A percentile compares a stretch with the other conserved stretches of the same genome.
phyloP scores from a whole-genome alignment of 495 filamentous ascomycete species.

The Xylaria castorea region DNA sequence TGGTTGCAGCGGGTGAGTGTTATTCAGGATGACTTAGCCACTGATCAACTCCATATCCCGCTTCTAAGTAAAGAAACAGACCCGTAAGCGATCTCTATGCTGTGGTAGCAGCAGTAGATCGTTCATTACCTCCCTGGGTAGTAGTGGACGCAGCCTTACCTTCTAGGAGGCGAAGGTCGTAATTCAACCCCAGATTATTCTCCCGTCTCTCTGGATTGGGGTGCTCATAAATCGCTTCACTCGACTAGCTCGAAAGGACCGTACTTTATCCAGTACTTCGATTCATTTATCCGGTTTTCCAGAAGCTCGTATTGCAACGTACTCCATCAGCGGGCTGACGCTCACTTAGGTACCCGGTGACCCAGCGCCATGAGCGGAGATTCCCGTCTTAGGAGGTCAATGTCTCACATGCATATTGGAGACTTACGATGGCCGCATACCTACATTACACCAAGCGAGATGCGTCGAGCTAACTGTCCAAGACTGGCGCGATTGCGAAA shows the following conservation, averaged over 20 bases:
- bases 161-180: constrained; percentile 33
- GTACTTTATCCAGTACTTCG: constrained; percentile 28
- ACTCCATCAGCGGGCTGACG: background rate
- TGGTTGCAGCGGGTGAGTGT: constrained; percentile 9
- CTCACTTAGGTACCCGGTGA: constrained; percentile 19
- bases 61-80: constrained; percentile 27
- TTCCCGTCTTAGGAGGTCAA: constrained; percentile 27
- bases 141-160: constrained; percentile 42
- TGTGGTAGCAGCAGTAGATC: constrained; percentile 28
- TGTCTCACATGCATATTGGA: constrained; percentile 27
- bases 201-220: constrained; percentile 25
- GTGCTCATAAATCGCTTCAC: background rate
- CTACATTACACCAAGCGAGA: constrained; percentile 18
- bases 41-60: constrained; percentile 14
- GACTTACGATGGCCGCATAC: constrained; percentile 24
- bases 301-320: constrained; percentile 28
- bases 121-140: constrained; percentile 26
- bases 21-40: constrained; percentile 12
- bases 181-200: constrained; percentile 31
- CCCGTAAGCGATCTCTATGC: constrained; percentile 23
- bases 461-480: constrained; percentile 17
- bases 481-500: constrained; percentile 17
- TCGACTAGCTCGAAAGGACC: constrained; percentile 22
- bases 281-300: constrained; percentile 30
- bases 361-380: constrained; percentile 23